Conservation (phyloP, 148 eudicot species). For the Cornus controversa region DNA sequence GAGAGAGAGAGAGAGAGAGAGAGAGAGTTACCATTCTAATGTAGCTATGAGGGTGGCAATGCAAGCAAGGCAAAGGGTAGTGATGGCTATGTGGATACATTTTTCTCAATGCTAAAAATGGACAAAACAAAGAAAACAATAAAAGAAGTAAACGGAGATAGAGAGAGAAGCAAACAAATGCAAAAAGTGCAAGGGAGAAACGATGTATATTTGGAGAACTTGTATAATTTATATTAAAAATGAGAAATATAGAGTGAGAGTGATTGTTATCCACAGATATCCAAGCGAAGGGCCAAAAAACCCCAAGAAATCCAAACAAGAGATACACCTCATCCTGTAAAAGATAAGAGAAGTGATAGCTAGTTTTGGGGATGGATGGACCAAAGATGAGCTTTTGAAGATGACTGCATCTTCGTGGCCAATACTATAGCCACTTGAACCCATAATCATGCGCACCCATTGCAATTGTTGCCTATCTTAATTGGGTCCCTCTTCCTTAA, state of each 20-base stretch:
- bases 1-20: constrained; percentile 12
- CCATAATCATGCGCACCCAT: background rate
- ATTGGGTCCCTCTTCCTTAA: constrained; percentile 8
- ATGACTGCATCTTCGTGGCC: constrained; percentile 18
- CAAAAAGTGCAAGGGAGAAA: constrained; percentile 4
- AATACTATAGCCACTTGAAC: constrained; percentile 10
- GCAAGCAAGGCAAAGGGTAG: constrained; percentile 61
- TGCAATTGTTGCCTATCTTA: background rate
- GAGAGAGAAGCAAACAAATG: constrained; percentile 1
- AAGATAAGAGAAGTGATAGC: constrained; percentile 39
- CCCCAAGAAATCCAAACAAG: constrained; percentile 65
- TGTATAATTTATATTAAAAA: too few species aligned
- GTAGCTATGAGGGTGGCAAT: constrained; percentile 78
- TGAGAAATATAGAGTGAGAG: background rate
- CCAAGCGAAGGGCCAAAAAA: constrained; percentile 86
- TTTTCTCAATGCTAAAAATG: constrained; percentile 1
- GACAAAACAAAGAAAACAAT: constrained; percentile 9
- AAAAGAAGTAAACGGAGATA: too few species aligned
- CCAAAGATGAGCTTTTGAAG: background rate
- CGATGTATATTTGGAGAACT: constrained; percentile 10
- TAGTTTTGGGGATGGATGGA: background rate
- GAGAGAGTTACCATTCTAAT: constrained; percentile 60
- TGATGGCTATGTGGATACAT: constrained; percentile 25
- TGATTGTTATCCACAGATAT: constrained; percentile 63
- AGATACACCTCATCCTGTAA: constrained; percentile 66